Base-by-base conservation (phyloP, 2,329 filamentous ascomycete genomes). In the Tolypocladium album region DNA sequence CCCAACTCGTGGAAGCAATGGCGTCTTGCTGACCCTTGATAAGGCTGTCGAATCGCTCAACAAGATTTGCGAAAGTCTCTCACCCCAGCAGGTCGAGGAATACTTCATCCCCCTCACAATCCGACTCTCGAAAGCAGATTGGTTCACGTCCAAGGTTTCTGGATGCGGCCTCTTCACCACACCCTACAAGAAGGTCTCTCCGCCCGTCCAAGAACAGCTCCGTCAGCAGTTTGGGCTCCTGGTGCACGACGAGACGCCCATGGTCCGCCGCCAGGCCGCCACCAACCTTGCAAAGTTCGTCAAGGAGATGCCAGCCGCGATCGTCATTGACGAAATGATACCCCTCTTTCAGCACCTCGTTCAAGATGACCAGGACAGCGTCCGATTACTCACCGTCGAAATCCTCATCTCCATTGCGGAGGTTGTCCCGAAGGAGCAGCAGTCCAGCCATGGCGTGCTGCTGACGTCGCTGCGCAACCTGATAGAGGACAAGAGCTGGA, bases 401-500 rank as follows among this genome's bases (percentile, higher is more conserved):
- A 90, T 97, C 64, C 84, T 99, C 67, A 96, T 97, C 70, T 89
- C 93, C 45, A 95, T 99, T 69, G 93, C 94, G 63, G 94, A 99
- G 76, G 91, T 93, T 61, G 92, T 99, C 38, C 94, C 94, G 62
- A 97, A 97, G 78, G 94, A 97, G 75, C 92, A 99, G 74, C 94
- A 99, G 76, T 88, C 91, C 55, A 97, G 92, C 76, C 93, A 97
- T 71, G 94, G 93, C 58, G 91, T 97, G 60, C 79, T 99, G 61
- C 81, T 99, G 69, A 93, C 90, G 57, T 92, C 93, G 55, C 79
- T 99, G 70, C 88, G 94, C 69, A 96, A 86, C 77, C 77, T 99
- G 71, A 97, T 99, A 77, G 94, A 97, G 70, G 94, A 99, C 75
- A 99, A 97, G 85, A 97, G 94, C 79, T 99, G 94, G 94, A 87